Evolutionary conservation across 768 basidiomycete species (phyloP).

Genomic region (Suillus luteus): DNA sequence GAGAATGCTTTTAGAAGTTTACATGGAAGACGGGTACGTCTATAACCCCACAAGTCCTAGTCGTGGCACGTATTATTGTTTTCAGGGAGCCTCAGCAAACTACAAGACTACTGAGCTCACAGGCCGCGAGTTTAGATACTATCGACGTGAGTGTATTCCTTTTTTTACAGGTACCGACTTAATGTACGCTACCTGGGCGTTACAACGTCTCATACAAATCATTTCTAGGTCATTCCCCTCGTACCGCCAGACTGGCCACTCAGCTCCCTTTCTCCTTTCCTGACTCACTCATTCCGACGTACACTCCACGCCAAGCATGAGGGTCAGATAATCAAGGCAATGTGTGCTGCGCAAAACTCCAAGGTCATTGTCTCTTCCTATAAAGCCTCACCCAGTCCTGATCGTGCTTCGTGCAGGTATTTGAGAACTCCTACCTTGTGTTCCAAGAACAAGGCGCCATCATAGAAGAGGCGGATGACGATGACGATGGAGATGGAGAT

Average conservation of each 20-base stretch:
- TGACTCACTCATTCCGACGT: conserved; percentile 76
- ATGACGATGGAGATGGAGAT: conserved; percentile 34
- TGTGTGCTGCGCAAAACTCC: conserved; percentile 80
- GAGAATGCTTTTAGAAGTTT: conserved; percentile 75
- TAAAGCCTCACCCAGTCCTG: not conserved
- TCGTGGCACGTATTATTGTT: conserved; percentile 5
- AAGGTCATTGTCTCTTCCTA: conserved; percentile 40
- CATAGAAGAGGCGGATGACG: conserved; percentile 61
- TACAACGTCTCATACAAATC: conserved; percentile 3
- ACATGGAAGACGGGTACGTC: conserved; percentile 74
- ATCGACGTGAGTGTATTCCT: conserved; percentile 58
- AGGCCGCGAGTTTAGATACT: conserved; percentile 76
- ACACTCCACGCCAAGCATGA: conserved; percentile 72
- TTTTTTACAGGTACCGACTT: not conserved
- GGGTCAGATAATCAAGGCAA: conserved; percentile 73
- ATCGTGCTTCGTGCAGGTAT: conserved; percentile 40
- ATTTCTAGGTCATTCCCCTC: conserved; percentile 56
- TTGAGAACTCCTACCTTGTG: conserved; percentile 58
- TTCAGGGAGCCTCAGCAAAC: conserved; percentile 59
- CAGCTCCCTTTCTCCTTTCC: conserved; percentile 69
- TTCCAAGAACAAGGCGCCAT: conserved; percentile 66
- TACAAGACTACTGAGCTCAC: conserved; percentile 73
- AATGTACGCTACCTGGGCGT: not conserved
- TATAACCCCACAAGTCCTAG: not conserved
- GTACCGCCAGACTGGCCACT: conserved; percentile 81